Conservation (phyloP, 257 asterid species). For the Plantago major region DNA sequence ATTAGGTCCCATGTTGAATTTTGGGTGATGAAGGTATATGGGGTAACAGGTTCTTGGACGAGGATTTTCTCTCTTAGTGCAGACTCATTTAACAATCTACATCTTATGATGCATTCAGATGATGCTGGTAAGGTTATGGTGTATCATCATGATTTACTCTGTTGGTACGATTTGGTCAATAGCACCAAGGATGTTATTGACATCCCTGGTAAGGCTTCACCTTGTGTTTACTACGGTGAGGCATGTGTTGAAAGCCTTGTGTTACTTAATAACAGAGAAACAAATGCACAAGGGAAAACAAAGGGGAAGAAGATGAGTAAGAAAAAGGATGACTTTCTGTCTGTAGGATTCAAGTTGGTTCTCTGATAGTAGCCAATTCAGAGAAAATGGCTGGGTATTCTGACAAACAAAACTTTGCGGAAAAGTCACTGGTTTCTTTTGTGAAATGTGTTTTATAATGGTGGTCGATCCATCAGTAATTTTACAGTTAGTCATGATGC, state of each 20-base stretch:
- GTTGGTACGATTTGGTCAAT: background rate
- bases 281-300: no score
- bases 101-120: background rate
- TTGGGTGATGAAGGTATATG: background rate
- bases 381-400: no score
- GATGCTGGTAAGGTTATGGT: background rate
- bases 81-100: background rate
- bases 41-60: background rate
- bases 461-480: no score
- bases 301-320: no score
- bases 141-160: background rate
- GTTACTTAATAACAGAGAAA: background rate
- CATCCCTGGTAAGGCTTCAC: background rate
- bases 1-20: background rate
- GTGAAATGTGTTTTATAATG: no score
- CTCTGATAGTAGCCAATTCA: no score
- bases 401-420: no score
- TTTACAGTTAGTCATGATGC: no score
- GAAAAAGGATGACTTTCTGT: no score
- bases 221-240: background rate
- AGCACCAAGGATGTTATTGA: background rate
- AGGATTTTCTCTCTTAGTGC: background rate
- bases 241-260: conserved; percentile 5
- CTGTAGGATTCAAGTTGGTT: no score
- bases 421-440: no score